Evolutionary conservation across 164 flowering plant species (phyloP), one percentile per base, ranked within the genome.

Genomic region (Macadamia integrifolia): DNA sequence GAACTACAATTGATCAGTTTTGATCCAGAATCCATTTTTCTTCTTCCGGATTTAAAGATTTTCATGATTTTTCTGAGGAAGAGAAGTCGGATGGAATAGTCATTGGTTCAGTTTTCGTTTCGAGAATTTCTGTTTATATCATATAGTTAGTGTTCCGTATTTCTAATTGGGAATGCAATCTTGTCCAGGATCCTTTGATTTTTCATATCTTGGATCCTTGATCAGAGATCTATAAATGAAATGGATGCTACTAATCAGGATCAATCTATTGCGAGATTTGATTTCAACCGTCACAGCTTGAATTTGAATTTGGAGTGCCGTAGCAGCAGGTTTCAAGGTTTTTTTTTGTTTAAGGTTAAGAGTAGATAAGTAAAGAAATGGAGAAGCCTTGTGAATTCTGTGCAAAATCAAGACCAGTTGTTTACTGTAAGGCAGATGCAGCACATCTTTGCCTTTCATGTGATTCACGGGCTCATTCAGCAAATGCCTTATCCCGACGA

Each of bases 371-470:
- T n/a, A 66, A 66, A 43, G 0, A 68, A 62, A 90, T 88, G 97
- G 87, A 84, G 72, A 87, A 76, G 70, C 53, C 56, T n/a, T 91
- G 97, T 72, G 97, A 88, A 69, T 88, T 83, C 67, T 91, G 97
- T 73, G 64, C 66, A 50, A 71, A 71, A 28, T 72, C 75, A 23
- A 82, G 84, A 72, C 84, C 93, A 9, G 70, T 81, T 29, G 80
- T 91, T 13, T 88, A 86, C 75, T 91, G 97, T 50, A 79, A 80
- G 64, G 84, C 90, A 11, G 92, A 87, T 77, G 77, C 89, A 32
- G 92, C 97, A 12, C 66, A 71, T 57, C 89, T 91, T 42, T 91
- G 97, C 72, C 86, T 87, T 52, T 74, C 84, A 23, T 88, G 97
- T 64, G 94, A 91, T 76, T 79, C 86, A 3, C 80, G 79, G 60